A percentile compares a stretch with the other conserved stretches of the same genome.
Evolutionary conservation across 768 basidiomycete genomes (phyloP).

Genomic region (Chalciporus chontae): DNA sequence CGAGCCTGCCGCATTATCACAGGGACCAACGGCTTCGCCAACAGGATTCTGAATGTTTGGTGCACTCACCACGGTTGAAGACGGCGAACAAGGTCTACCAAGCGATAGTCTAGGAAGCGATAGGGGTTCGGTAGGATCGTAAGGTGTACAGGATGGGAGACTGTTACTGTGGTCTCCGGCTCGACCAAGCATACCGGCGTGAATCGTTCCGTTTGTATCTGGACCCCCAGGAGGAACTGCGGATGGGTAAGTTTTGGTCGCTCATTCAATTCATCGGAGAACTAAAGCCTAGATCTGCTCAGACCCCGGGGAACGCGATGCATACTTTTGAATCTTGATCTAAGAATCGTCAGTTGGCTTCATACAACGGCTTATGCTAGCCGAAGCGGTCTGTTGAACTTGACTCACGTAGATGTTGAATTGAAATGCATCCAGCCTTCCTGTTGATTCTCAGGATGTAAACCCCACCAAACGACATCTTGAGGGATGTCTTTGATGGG

Average conservation of each 20-base stretch:
- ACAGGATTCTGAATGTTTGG: slow-evolving; percentile 9
- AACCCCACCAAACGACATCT: slow-evolving; percentile 12
- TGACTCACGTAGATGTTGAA: not conserved
- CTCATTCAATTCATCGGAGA: not conserved
- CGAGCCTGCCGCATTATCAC: slow-evolving; percentile 10
- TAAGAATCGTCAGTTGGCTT: slow-evolving; percentile 13
- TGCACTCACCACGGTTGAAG: slow-evolving; percentile 5
- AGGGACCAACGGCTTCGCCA: slow-evolving; percentile 13
- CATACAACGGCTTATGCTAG: slow-evolving; percentile 15
- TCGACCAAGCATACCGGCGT: slow-evolving; percentile 13
- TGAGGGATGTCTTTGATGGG: slow-evolving; percentile 15
- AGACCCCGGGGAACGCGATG: slow-evolving; percentile 21
- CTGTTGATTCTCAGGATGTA: not conserved
- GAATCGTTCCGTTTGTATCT: slow-evolving; percentile 13
- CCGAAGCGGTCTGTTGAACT: not conserved
- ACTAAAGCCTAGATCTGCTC: slow-evolving; percentile 10
- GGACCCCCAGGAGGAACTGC: not conserved
- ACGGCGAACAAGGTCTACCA: slow-evolving; percentile 10
- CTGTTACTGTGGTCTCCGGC: slow-evolving; percentile 12
- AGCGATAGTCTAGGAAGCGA: slow-evolving; percentile 2
- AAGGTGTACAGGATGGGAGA: too few relatives aligned
- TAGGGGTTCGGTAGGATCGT: too few relatives aligned
- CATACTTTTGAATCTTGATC: slow-evolving; percentile 11
- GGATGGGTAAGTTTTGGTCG: slow-evolving; percentile 9
- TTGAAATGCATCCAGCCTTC: slow-evolving; percentile 6